Evolutionary conservation across 2,329 filamentous ascomycete species (phyloP).

Genomic region (Fusarium napiforme): DNA sequence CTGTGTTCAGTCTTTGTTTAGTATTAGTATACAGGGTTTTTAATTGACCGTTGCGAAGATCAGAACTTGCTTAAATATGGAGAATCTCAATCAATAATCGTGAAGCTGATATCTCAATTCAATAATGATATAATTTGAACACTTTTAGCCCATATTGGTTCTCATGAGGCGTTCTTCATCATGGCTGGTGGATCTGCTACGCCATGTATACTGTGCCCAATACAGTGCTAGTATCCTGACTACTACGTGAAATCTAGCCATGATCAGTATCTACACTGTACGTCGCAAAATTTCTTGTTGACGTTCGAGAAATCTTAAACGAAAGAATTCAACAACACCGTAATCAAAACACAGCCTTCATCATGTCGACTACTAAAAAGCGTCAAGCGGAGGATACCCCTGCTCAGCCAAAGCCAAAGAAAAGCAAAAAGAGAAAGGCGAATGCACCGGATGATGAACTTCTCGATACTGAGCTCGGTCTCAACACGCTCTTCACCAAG

Average conservation of each 20-base stretch:
- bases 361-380: conserved; percentile 62
- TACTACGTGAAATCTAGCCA: background rate
- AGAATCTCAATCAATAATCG: no score
- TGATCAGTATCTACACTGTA: conserved; percentile 36
- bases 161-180: conserved; percentile 24
- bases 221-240: conserved; percentile 4
- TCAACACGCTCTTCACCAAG: conserved; percentile 82
- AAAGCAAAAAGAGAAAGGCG: conserved; percentile 67
- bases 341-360: conserved; percentile 12
- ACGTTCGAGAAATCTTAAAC: conserved; percentile 19
- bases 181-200: conserved; percentile 24
- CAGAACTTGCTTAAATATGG: background rate
- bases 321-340: conserved; percentile 3
- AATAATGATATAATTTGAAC: background rate
- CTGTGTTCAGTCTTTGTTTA: background rate
- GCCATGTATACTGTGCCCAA: conserved; percentile 8
- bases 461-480: conserved; percentile 74
- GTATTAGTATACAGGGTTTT: background rate
- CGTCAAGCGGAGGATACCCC: conserved; percentile 64
- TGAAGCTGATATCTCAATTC: background rate
- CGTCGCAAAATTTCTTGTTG: conserved; percentile 40
- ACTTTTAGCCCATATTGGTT: background rate
- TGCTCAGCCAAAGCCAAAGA: conserved; percentile 52
- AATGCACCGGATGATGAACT: conserved; percentile 65
- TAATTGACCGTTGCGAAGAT: background rate